Base-by-base conservation (phyloP, 1,284 basidiomycete species). In the Gomphus sp. region DNA sequence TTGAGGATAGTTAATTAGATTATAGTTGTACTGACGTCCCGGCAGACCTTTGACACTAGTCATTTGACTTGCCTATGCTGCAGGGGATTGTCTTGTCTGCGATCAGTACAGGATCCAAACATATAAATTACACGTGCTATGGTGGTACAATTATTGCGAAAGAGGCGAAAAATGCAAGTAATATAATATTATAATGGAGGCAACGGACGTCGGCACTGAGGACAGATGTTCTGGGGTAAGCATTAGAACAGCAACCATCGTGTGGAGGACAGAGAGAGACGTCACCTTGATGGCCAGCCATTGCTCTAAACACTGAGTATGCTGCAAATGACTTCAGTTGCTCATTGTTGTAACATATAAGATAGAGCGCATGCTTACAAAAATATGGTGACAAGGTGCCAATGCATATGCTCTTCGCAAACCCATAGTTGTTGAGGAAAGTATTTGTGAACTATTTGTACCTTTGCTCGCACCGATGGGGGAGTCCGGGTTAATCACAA, bases 211-310 rank as follows among this genome's bases (percentile, higher is more conserved):
- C 91, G 85, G 70, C 90, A 93, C 64, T 91, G 85, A n/a, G 91
- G 91, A 68, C 91, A 93, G 52, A 93, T 91, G 63, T 89, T 92
- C 88, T 90, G 64, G 0, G 52, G 33, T 47, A 9, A 39, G 55
- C 48, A 52, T 60, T 34, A 60, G 31, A 48, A 63, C 25, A 18
- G 49, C n/a, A 37, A 39, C 41, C 34, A 49, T 31, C 33, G 44
- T 36, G 28, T 31, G 4, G 28, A 31, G 22, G 22, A 36, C 56
- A 44, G 41, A 43, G 41, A 34, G 5, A 28, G 2, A 28, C 67
- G 71, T 62, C 65, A 89, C 89, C 80, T 94, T 94, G 72, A 94
- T 90, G 45, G 87, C 87, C 64, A 94, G 79, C 92, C 92, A 95
- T 82, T 90, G 69, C 69, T 91, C 87, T 34, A 95, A 74, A 73